Evolutionary conservation across 345 rosid genomes (phyloP).

Genomic region (Aethionema arabicum): DNA sequence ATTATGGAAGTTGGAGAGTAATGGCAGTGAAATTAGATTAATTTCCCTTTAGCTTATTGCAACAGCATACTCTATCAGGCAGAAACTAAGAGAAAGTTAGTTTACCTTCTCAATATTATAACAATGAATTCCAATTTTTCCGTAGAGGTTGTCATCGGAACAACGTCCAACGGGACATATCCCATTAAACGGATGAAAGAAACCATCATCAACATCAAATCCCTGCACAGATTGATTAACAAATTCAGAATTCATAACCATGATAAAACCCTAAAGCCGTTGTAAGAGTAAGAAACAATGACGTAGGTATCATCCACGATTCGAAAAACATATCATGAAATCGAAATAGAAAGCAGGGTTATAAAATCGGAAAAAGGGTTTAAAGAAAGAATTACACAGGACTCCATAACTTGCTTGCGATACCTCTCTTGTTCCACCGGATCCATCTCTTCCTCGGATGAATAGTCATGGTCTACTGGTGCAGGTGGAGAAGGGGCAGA

Average conservation of each 20-base stretch:
- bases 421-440: not conserved
- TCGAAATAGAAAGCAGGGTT: too few relatives aligned
- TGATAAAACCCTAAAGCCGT: too few relatives aligned
- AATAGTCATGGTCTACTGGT: not conserved
- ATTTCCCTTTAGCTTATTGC: too few relatives aligned
- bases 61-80: too few relatives aligned
- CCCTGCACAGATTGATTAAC: not conserved
- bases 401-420: not conserved
- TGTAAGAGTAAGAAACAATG: too few relatives aligned
- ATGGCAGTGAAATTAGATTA: too few relatives aligned
- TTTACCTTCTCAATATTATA: too few relatives aligned
- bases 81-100: not conserved
- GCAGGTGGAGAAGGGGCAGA: not conserved
- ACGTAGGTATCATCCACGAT: too few relatives aligned
- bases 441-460: constrained; percentile 2
- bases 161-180: not conserved
- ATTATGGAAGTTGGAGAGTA: too few relatives aligned
- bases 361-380: too few relatives aligned
- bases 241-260: too few relatives aligned
- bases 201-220: constrained; percentile 15
- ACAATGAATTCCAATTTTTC: not conserved
- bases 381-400: not conserved
- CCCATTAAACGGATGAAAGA: not conserved
- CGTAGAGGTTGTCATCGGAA: not conserved
- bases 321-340: too few relatives aligned